Base-by-base conservation (phyloP, 305 asterid genomes). In the Petunia hybrid region DNA sequence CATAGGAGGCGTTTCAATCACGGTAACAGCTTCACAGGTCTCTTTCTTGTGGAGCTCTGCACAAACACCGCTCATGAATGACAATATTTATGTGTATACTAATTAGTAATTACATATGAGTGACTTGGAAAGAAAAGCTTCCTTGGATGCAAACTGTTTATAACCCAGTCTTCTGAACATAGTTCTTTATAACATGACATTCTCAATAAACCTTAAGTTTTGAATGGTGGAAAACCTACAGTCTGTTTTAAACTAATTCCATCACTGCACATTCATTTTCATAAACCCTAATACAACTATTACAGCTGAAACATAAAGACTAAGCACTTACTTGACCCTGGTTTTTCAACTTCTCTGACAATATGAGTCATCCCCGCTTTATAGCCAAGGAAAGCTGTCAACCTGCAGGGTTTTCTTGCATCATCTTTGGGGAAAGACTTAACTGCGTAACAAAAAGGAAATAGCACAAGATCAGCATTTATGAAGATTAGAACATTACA, bases 361-460 rank as follows among this genome's bases (percentile, higher is more conserved):
- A 94, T 90, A 73, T 93, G 98, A 42, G 98, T 93, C 98, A 95
- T 95, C 73, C 98, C 97, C 81, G 97, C 95, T 84, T 95, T 95
- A 83, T 95, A 92, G 2, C 97, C 98, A 22, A 93, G 89, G 59
- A 95, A 91, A 61, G 97, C 97, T 79, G 98, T 95, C 84, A 95
- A 76, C 55, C 89, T 86, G 84, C 96, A 91, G 10, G 90, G 78
- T 57, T 95, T 91, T 6, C 90, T 80, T 36, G 89, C 87, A 80
- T 95, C 91, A 81, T 95, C 97, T 80, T 85, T 91, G 53, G 96
- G 97, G 31, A 92, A 95, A 31, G 97, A 91, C 90, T 95, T 95
- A 89, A 92, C 98, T 94, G 94, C 79, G 84, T 2, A 77, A 42
- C 57, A 62, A 16, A 46, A 65, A 55, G 40, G 3, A 66, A 46